phyloP scores from a whole-genome alignment of 1,284 basidiomycete genomes.

The Neonothopanus nambi region DNA sequence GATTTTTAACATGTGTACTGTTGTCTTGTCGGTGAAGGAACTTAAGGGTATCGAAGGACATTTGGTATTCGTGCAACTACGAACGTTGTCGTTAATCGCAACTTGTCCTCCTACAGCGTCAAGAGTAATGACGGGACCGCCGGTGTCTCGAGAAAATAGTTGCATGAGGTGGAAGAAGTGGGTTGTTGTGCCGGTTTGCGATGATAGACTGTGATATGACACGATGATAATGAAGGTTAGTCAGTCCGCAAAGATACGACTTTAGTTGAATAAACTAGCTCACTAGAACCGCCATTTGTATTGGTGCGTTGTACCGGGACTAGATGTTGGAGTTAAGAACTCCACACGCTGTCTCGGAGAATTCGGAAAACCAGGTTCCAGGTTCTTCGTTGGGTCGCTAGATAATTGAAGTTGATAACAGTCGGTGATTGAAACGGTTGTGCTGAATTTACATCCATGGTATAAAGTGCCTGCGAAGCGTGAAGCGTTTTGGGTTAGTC shows the following conservation, averaged over 20 bases:
- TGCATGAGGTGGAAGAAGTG: conserved; percentile 24
- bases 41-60: conserved; percentile 18
- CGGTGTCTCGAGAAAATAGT: conserved; percentile 12
- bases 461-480: background rate
- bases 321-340: conserved; percentile 11
- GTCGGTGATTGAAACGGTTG: conserved; percentile 5
- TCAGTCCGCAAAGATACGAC: background rate
- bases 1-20: conserved; percentile 16
- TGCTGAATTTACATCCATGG: background rate
- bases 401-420: conserved; percentile 18
- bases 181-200: conserved; percentile 14
- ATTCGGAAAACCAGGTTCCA: conserved; percentile 11
- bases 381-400: conserved; percentile 14
- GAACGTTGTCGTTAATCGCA: conserved; percentile 14
- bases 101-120: conserved; percentile 16
- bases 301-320: conserved; percentile 12
- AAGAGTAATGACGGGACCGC: conserved; percentile 19
- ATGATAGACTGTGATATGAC: conserved; percentile 11
- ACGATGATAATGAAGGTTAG: background rate
- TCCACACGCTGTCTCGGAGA: conserved; percentile 20
- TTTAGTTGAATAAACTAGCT: background rate
- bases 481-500: background rate
- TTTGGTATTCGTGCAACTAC: conserved; percentile 6
- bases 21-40: conserved; percentile 19
- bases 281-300: conserved; percentile 18